Evolutionary conservation across 768 basidiomycete species (phyloP).

Genomic region (Xerocomellus intermedius): DNA sequence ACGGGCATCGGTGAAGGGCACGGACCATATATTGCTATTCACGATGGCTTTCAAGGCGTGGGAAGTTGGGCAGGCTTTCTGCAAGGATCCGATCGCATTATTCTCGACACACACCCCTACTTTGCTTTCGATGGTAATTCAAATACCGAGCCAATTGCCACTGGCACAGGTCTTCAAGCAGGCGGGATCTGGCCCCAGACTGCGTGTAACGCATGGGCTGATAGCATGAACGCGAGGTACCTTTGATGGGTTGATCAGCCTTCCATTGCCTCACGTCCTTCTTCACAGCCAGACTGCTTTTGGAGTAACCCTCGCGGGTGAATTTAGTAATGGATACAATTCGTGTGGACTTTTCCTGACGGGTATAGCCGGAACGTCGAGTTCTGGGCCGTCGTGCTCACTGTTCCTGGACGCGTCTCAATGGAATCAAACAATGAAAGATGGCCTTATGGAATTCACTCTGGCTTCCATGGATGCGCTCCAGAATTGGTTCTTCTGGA

Average conservation of each 20-base stretch:
- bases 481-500: constrained; percentile 75
- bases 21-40: constrained; percentile 56
- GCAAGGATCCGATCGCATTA: constrained; percentile 56
- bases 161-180: constrained; percentile 30
- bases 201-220: constrained; percentile 62
- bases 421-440: constrained; percentile 52
- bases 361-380: constrained; percentile 29
- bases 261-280: neutral
- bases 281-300: constrained; percentile 46
- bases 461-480: constrained; percentile 65
- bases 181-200: constrained; percentile 47
- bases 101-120: constrained; percentile 71
- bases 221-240: constrained; percentile 47
- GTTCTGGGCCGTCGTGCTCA: constrained; percentile 37
- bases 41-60: constrained; percentile 58
- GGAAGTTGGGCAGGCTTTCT: constrained; percentile 48
- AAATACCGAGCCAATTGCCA: constrained; percentile 33
- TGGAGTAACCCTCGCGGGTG: constrained; percentile 73
- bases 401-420: constrained; percentile 48
- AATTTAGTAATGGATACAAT: constrained; percentile 70
- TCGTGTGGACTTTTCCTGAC: constrained; percentile 58
- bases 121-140: constrained; percentile 53
- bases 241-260: neutral
- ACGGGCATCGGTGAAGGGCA: constrained; percentile 71
- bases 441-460: constrained; percentile 49